Evolutionary conservation across 495 filamentous ascomycete genomes (phyloP).

Genomic region (Rhypophila decipiens): DNA sequence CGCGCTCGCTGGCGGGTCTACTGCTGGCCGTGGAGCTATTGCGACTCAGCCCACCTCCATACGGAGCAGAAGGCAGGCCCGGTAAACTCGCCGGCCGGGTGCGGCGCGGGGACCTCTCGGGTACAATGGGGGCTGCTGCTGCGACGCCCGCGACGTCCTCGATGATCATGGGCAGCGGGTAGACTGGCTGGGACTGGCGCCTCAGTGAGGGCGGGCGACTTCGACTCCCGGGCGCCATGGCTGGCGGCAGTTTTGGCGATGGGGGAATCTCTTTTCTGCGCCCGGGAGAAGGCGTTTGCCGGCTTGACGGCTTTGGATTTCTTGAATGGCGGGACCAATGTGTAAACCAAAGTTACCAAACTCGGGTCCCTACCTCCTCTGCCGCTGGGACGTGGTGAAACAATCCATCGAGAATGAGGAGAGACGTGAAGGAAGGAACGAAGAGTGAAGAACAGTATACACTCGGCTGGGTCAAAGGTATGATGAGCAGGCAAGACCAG

Average conservation of each 20-base stretch:
- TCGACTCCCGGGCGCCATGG: constrained; percentile 16
- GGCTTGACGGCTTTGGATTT: too few species aligned
- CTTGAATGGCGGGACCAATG: too few species aligned
- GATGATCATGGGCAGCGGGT: constrained; percentile 14
- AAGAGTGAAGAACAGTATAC: neutral
- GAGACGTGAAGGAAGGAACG: neutral
- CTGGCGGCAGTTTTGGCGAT: neutral
- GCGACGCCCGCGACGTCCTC: constrained; percentile 9
- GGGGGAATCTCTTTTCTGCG: too few species aligned
- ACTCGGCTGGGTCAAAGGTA: neutral
- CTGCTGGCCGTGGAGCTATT: too few species aligned
- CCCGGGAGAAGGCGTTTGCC: too few species aligned
- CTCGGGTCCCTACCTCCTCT: too few species aligned
- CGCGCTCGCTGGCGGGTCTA: too few species aligned
- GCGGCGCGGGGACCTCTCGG: constrained; percentile 7
- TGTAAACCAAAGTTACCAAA: too few species aligned
- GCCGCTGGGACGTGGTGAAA: too few species aligned
- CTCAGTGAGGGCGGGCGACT: neutral
- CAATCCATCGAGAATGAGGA: neutral
- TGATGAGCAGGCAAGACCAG: too few species aligned
- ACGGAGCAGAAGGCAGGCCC: too few species aligned
- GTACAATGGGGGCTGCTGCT: constrained; percentile 5
- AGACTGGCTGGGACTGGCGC: constrained; percentile 5
- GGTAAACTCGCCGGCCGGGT: neutral
- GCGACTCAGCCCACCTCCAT: too few species aligned